These are phyloP conservation scores for Calycina marina DNA, from an alignment of 2,329 filamentous ascomycete species.

Conservation along the genomic window DNA sequence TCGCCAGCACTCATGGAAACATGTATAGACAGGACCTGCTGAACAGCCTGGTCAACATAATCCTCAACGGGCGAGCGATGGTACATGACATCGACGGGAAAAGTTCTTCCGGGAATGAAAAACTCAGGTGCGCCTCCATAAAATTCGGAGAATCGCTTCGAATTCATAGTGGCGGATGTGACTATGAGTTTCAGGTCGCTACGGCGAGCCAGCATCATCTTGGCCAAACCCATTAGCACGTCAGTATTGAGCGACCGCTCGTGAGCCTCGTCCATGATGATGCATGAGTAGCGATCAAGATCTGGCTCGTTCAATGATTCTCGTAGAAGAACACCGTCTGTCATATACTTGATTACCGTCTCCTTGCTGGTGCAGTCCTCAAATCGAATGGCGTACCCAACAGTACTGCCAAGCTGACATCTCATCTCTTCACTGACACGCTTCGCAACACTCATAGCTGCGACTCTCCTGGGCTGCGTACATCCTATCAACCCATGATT, in stretches of 20 bases:
- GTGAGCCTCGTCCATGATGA: conserved; percentile 99
- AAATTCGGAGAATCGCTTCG: conserved; percentile 89
- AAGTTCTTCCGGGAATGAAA: conserved; percentile 87
- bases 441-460: conserved; percentile 97
- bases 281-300: conserved; percentile 89
- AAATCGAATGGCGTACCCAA: conserved; percentile 95
- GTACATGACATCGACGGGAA: conserved; percentile 93
- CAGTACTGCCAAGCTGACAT: conserved; percentile 69
- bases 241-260: conserved; percentile 94
- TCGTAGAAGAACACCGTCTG: conserved; percentile 83
- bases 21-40: conserved; percentile 89
- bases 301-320: conserved; percentile 89
- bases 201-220: conserved; percentile 82
- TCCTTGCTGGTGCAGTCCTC: conserved; percentile 96
- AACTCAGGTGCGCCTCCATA: conserved; percentile 95
- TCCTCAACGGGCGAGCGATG: conserved; percentile 91
- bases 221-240: conserved; percentile 92
- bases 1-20: conserved; percentile 88
- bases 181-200: conserved; percentile 93
- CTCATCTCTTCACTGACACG: conserved; percentile 98
- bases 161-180: conserved; percentile 97
- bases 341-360: conserved; percentile 98
- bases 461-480: conserved; percentile 89
- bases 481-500: conserved; percentile 84
- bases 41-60: conserved; percentile 93